Conservation (phyloP, 345 rosid genomes). For the Raphanus sativus region DNA sequence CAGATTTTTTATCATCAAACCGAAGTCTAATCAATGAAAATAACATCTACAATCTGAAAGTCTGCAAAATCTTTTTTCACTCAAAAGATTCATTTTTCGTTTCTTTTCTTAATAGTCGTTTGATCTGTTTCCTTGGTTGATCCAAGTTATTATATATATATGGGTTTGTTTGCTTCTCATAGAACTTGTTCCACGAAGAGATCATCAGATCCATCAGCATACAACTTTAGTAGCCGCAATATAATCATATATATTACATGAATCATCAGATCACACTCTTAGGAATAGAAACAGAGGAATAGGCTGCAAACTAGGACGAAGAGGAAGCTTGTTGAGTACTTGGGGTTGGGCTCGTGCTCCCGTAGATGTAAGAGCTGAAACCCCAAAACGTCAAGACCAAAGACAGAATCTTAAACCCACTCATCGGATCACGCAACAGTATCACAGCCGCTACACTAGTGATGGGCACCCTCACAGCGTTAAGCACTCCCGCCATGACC, state of each 20-base stretch:
- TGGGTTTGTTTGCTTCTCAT: neutral
- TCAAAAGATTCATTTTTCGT: neutral
- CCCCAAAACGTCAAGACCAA: conserved; percentile 82
- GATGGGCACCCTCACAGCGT: conserved; percentile 80
- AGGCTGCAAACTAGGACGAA: conserved; percentile 9
- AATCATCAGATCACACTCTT: neutral
- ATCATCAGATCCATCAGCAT: neutral
- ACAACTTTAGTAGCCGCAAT: neutral
- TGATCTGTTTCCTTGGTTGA: conserved; percentile 19
- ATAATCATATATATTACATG: conserved; percentile 1
- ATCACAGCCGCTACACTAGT: conserved; percentile 78
- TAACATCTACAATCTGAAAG: neutral
- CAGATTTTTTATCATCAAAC: no score
- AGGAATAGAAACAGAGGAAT: neutral
- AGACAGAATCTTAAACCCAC: conserved; percentile 86
- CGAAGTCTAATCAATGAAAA: neutral
- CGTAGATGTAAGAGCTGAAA: conserved; percentile 70
- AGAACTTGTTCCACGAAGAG: neutral
- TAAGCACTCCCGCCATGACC: conserved; percentile 77
- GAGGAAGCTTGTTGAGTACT: conserved; percentile 36
- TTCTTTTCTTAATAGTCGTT: neutral
- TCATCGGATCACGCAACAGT: conserved; percentile 78
- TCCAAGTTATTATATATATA: neutral
- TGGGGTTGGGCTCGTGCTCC: conserved; percentile 46
- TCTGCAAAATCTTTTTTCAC: neutral